Percentiles rank a stretch among this genome's conserved stretches.
Evolutionary conservation across 768 basidiomycete species (phyloP).

Genomic region (Phylloporus scabripes): DNA sequence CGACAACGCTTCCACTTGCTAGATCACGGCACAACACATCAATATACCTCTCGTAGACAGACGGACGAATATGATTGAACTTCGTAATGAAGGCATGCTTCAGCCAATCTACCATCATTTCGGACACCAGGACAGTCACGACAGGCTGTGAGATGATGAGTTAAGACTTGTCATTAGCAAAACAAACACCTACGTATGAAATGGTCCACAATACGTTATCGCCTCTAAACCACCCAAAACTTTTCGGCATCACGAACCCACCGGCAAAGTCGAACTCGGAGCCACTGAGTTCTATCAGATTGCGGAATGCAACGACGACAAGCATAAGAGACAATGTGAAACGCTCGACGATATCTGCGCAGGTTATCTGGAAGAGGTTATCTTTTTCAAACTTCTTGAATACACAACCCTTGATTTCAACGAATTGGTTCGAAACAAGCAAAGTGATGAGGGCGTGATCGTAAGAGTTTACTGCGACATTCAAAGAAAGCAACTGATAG

Average conservation of each 20-base stretch:
- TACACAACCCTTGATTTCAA: constrained; percentile 98
- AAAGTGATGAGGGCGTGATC: constrained; percentile 93
- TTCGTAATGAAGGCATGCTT: constrained; percentile 99
- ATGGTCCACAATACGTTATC: constrained; percentile 81
- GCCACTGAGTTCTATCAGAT: constrained; percentile 89
- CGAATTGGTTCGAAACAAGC: constrained; percentile 95
- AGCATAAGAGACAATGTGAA: constrained; percentile 93
- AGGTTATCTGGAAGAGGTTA: constrained; percentile 96
- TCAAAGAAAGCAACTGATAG: constrained; percentile 90
- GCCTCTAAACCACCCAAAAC: constrained; percentile 81
- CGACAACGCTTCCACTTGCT: constrained; percentile 68
- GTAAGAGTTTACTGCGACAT: constrained; percentile 97
- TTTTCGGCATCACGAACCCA: constrained; percentile 70
- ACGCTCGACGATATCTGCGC: constrained; percentile 97
- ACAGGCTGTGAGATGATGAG: constrained; percentile 59
- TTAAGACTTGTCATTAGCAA: not conserved
- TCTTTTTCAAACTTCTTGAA: constrained; percentile 99
- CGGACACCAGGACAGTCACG: constrained; percentile 82
- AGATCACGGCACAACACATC: constrained; percentile 95
- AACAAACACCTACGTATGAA: constrained; percentile 61
- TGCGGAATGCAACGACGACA: constrained; percentile 84
- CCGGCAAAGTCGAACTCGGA: constrained; percentile 76
- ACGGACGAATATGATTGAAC: constrained; percentile 96
- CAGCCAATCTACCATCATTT: constrained; percentile 95
- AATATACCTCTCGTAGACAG: constrained; percentile 90